Percentiles rank a stretch among this genome's conserved stretches.
These are phyloP conservation scores for Trametes versicolor DNA, from an alignment of 1,284 basidiomycete genomes.

Conservation along the genomic window DNA sequence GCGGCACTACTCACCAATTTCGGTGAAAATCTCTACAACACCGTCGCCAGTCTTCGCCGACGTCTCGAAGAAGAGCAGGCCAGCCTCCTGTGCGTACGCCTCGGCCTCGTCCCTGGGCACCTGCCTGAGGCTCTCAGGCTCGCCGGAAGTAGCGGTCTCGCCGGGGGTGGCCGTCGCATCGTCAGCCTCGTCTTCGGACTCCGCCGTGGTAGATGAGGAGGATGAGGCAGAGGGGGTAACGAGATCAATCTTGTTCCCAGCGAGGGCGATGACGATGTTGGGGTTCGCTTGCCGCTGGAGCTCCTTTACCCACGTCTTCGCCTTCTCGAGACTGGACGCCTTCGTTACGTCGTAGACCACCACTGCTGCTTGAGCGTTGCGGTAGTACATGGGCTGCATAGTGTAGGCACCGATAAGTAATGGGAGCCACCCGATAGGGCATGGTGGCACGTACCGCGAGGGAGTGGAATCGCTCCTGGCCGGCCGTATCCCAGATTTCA, in stretches of 20 bases:
- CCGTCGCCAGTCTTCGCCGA: slow-evolving; percentile 98
- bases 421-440: slow-evolving; percentile 7
- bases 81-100: slow-evolving; percentile 94
- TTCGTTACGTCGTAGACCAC: slow-evolving; percentile 99
- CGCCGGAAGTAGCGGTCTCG: slow-evolving; percentile 62
- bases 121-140: slow-evolving; percentile 82
- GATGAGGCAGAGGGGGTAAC: slow-evolving; percentile 75
- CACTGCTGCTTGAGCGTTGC: slow-evolving; percentile 97
- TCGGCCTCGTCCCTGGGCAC: slow-evolving; percentile 95
- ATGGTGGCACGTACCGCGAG: slow-evolving; percentile 71
- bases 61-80: slow-evolving; percentile 97
- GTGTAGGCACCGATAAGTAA: slow-evolving; percentile 16
- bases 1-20: slow-evolving; percentile 79
- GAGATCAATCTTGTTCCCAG: slow-evolving; percentile 96
- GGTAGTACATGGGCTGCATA: slow-evolving; percentile 95
- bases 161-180: slow-evolving; percentile 89
- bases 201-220: slow-evolving; percentile 57
- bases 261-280: slow-evolving; percentile 98
- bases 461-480: slow-evolving; percentile 95
- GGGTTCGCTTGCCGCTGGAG: slow-evolving; percentile 98
- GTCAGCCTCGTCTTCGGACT: slow-evolving; percentile 85
- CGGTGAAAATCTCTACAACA: slow-evolving; percentile 97
- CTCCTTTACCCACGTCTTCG: slow-evolving; percentile 99
- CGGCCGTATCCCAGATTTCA: slow-evolving; percentile 97
- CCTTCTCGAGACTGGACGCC: slow-evolving; percentile 95